Conservation (phyloP, 768 basidiomycete genomes). For the Termitomyces sp. region DNA sequence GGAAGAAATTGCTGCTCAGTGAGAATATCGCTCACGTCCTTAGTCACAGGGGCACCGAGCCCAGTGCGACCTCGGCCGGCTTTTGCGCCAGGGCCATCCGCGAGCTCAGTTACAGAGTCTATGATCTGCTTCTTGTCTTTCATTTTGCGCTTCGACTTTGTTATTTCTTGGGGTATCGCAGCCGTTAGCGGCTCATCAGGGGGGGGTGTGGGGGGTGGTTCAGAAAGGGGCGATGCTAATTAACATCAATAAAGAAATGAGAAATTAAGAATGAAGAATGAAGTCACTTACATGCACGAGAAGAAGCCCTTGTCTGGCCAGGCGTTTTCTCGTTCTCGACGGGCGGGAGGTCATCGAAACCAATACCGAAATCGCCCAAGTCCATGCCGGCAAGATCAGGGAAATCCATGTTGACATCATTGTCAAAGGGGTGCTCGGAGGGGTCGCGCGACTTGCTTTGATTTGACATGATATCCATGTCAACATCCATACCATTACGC, state of each 20-base stretch:
- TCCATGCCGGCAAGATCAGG: slow-evolving; percentile 63
- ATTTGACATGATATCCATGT: slow-evolving; percentile 62
- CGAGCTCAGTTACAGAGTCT: slow-evolving; percentile 85
- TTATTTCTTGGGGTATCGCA: slow-evolving; percentile 32
- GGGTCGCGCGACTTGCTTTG: slow-evolving; percentile 55
- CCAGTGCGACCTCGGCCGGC: slow-evolving; percentile 53
- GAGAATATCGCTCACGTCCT: slow-evolving; percentile 66
- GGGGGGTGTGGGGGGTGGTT: slow-evolving; percentile 75
- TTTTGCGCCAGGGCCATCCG: slow-evolving; percentile 54
- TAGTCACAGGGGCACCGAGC: slow-evolving; percentile 50
- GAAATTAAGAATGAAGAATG: background rate
- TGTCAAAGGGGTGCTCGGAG: slow-evolving; percentile 64
- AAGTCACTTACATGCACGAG: slow-evolving; percentile 61
- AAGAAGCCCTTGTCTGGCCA: slow-evolving; percentile 54
- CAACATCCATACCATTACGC: slow-evolving; percentile 39
- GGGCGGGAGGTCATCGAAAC: slow-evolving; percentile 55
- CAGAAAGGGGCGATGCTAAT: slow-evolving; percentile 72
- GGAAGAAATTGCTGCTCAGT: slow-evolving; percentile 85
- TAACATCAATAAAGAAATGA: background rate
- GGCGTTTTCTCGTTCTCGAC: slow-evolving; percentile 48
- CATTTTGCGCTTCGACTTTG: slow-evolving; percentile 45
- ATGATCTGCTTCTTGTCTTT: slow-evolving; percentile 87
- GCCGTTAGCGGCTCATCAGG: slow-evolving; percentile 51
- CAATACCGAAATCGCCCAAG: slow-evolving; percentile 57
- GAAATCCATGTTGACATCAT: slow-evolving; percentile 45